Evolutionary conservation across 106 monocot species (phyloP), one percentile per base, ranked within the genome.

Genomic region (Allium sativum): DNA sequence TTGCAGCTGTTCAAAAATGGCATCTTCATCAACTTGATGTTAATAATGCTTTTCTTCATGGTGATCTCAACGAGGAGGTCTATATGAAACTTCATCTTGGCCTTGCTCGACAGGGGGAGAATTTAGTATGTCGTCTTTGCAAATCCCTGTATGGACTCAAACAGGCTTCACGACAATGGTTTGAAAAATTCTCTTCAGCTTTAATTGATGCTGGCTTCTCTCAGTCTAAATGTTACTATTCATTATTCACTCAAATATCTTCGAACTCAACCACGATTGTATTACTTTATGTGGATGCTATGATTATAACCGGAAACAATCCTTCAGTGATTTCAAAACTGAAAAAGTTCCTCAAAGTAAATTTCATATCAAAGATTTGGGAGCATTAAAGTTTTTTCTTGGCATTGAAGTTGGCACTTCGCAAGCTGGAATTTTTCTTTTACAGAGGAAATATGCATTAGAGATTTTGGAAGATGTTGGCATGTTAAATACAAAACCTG

Each of bases 271-370:
- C 52, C 3, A 19, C 67, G 3, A 12, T n/a, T 20, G 14, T 67
- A 8, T 10, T 67, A 18, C 19, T 57, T 12, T 68, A 68, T 68
- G 20, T 68, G 3, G 45, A 68, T 56, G 68, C 56, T 57, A 21
- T 68, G 13, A 66, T 66, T 52, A n/a, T 18, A 7, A 21, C 53
- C 31, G 12, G 65, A 8, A 2, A 52, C 12, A 53, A 54, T 66
- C 6, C 43, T 41, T 40, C 12, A 40, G 52, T 53, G n/a, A 10
- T 66, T 10, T 15, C 14, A 53, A 42, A 42, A 8, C 31, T 22
- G 6, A 64, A 50, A 12, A 11, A 10, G 2, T 50, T 48, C 12
- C 64, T 64, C 3, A 10, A 13, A 7, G 14, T 1, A 10, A 66
- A 31, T 66, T 65, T 17, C 14, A 65, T n/a, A 10, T 65, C 13